Base-by-base conservation (phyloP, 768 basidiomycete species). In the Suillus sp. region DNA sequence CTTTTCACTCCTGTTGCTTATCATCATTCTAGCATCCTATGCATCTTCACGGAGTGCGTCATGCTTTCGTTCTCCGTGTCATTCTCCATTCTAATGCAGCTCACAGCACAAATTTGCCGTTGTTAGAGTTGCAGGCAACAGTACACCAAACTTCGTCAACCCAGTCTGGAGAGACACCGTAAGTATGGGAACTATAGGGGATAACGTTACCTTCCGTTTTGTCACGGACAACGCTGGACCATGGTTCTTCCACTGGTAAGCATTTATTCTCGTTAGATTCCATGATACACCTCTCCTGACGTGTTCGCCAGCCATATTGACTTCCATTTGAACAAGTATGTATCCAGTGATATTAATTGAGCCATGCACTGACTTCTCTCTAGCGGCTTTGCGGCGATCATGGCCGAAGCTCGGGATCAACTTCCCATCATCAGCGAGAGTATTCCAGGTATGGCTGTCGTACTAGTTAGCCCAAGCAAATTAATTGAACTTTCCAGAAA, bases 171-270 rank as follows among this genome's bases (percentile, higher is more conserved):
- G 79, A 20, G 79, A 80, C 55, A 73, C 72, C 1, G 65, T 75
- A 38, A 76, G 75, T 40, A 76, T 73, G 67, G 74, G 75, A 27
- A 25, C 11, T 1, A 66, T 81, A 72, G 63, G 62, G 0, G 72
- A 82, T 71, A 74, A 82, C 68, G 81, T 83, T 35, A 82, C 82
- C 4, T 77, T 91, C 58, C 81, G 88, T 40, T 90, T 87, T 73
- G 68, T 75, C 27, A 87, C 88, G 4, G 83, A 90, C 68, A 90
- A 90, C 72, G 81, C 87, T 4, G 89, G 89, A 11, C 83, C 83
- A 3, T 88, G 86, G 83, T 76, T 83, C 66, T 65, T 83, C 38
- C 82, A 83, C 64, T 83, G 75, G 75, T 72, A 34, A 57, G 68
- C 38, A 58, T 10, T 16, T 4, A 8, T 43, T 50, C n/a, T 38